These are phyloP conservation scores for Auriscalpium vulgare DNA, from an alignment of 768 basidiomycete species.

Conservation along the genomic window DNA sequence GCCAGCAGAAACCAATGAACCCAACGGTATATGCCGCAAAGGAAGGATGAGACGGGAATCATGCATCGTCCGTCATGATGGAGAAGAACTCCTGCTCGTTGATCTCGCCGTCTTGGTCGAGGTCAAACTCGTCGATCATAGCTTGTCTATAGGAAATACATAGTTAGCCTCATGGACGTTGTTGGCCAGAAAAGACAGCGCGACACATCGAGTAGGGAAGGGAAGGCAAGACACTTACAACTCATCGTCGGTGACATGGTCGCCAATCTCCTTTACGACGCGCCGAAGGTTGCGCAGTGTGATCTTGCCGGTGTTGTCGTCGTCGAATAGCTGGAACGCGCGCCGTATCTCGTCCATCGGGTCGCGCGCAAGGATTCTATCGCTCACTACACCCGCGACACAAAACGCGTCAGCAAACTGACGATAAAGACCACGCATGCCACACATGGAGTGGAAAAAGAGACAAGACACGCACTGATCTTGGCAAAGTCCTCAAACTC, in stretches of 20 bases:
- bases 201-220: slow-evolving; percentile 3
- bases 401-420: not conserved
- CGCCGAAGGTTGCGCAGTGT: slow-evolving; percentile 82
- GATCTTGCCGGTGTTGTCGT: slow-evolving; percentile 93
- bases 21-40: not conserved
- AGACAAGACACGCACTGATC: slow-evolving; percentile 57
- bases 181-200: not conserved
- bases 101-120: slow-evolving; percentile 97
- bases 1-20: too few relatives aligned
- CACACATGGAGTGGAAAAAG: not conserved
- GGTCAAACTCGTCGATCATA: slow-evolving; percentile 99
- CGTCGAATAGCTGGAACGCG: slow-evolving; percentile 95
- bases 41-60: slow-evolving; percentile 4
- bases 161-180: not conserved
- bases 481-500: slow-evolving; percentile 90
- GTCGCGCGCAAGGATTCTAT: slow-evolving; percentile 87
- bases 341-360: slow-evolving; percentile 94
- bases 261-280: slow-evolving; percentile 96
- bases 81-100: slow-evolving; percentile 94
- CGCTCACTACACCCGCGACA: slow-evolving; percentile 60
- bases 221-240: slow-evolving; percentile 51
- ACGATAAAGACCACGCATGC: not conserved
- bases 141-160: slow-evolving; percentile 62
- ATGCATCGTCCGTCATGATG: slow-evolving; percentile 93
- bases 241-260: slow-evolving; percentile 91